Conservation (phyloP, 768 basidiomycete genomes). For the Lepiota brunneoincarnata region DNA sequence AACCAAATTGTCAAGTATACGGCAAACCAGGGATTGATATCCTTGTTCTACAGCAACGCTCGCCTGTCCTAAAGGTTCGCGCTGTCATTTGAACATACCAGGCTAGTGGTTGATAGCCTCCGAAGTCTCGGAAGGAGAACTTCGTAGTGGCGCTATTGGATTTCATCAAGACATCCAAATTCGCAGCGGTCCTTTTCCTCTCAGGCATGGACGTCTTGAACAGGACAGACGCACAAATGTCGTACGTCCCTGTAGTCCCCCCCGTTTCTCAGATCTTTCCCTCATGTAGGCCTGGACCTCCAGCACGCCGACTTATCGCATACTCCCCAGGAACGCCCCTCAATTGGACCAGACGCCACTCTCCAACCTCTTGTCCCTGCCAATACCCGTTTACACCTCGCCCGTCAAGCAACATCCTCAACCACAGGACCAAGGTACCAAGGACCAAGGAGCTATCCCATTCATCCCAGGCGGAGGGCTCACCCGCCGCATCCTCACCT, state of each 20-base stretch:
- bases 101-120: neutral
- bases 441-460: constrained; percentile 40
- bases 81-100: neutral
- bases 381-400: constrained; percentile 54
- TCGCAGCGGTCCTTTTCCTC: constrained; percentile 58
- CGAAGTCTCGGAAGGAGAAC: constrained; percentile 63
- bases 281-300: neutral
- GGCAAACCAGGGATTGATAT: constrained; percentile 47
- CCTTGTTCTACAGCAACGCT: constrained; percentile 74
- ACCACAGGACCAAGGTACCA: constrained; percentile 17
- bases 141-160: constrained; percentile 57
- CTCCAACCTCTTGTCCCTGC: constrained; percentile 39
- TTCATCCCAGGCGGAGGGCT: constrained; percentile 82
- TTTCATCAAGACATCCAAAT: constrained; percentile 51
- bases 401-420: constrained; percentile 36
- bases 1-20: constrained; percentile 49
- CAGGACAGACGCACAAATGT: constrained; percentile 75
- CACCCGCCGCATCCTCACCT: constrained; percentile 60
- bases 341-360: constrained; percentile 43
- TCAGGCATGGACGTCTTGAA: constrained; percentile 75
- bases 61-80: constrained; percentile 72
- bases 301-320: constrained; percentile 67
- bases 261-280: neutral
- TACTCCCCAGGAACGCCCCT: constrained; percentile 43
- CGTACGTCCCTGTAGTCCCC: constrained; percentile 39